Evolutionary conservation across 768 basidiomycete genomes (phyloP).

Genomic region (Dioszegia crocea): DNA sequence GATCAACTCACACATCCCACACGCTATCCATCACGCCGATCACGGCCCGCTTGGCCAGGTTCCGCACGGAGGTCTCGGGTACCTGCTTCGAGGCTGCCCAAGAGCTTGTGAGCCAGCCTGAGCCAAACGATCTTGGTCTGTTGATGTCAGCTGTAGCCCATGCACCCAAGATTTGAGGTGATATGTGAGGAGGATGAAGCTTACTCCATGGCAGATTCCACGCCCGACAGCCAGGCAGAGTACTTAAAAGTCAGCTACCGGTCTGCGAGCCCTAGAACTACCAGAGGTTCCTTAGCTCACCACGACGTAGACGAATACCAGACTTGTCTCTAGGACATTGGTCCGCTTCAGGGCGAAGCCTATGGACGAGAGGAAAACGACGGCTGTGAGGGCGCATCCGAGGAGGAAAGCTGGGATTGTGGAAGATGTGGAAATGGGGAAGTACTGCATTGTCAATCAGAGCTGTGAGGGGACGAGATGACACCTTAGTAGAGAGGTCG

Average conservation of each 20-base stretch:
- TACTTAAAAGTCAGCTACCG: constrained; percentile 28
- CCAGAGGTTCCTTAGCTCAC: neutral
- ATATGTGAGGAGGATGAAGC: constrained; percentile 9
- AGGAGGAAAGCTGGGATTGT: constrained; percentile 84
- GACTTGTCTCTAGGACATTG: constrained; percentile 86
- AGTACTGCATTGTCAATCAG: constrained; percentile 50
- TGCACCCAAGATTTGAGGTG: neutral
- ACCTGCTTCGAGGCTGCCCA: constrained; percentile 10
- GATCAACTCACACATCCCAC: constrained; percentile 8
- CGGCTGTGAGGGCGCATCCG: constrained; percentile 79
- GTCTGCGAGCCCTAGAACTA: neutral
- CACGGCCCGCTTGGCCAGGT: constrained; percentile 15
- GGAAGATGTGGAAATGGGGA: constrained; percentile 74
- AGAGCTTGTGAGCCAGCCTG: constrained; percentile 37
- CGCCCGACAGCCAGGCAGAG: constrained; percentile 47
- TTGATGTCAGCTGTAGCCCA: constrained; percentile 9
- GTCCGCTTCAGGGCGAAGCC: constrained; percentile 83
- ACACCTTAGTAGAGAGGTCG: no score
- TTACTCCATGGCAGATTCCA: constrained; percentile 46
- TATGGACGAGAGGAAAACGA: constrained; percentile 84
- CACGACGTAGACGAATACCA: constrained; percentile 63
- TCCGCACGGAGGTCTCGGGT: constrained; percentile 15
- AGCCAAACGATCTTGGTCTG: constrained; percentile 41
- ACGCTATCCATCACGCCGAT: constrained; percentile 16
- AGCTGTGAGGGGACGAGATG: no score